Evolutionary conservation across 768 basidiomycete species (phyloP), one percentile per base, ranked within the genome.

Genomic region (button mushroom (Agaricus bisporus)): DNA sequence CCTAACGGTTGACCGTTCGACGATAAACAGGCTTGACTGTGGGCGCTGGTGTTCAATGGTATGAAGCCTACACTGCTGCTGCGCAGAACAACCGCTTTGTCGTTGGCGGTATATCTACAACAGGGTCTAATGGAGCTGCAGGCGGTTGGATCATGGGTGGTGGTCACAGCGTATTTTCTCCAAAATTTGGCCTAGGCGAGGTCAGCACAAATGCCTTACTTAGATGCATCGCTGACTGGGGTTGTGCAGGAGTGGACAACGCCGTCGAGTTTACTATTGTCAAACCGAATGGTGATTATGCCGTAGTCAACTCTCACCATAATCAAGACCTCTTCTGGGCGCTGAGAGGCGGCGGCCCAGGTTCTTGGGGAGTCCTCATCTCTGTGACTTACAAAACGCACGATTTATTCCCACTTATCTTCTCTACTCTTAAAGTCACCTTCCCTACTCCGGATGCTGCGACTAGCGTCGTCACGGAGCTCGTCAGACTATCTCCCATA

Each of bases 251-350:
- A 35, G 73, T 76, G 25, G 78, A 79, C 62, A 77, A 78, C 28
- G 70, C 69, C 11, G 50, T 79, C 5, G 66, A 81, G 54, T 74
- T 79, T 51, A 69, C 63, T 0, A 57, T 77, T 2, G 73, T 82
- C 2, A 73, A 68, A 7, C 66, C 79, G 4, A 65, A 67, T 7
- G 78, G 77, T 3, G 55, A 69, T 10, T 60, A 68, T 36, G 59
- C 76, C 48, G 70, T 59, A 2, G 72, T 66, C 20, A 81, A 80
- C 58, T 56, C 59, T 0, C 63, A 71, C 58, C 64, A 68, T 38
- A 65, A 79, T 55, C 10, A 64, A 3, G 75, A 81, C 50, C 68
- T 81, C 3, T 81, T 77, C 63, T 82, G 76, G 73, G 78, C 80
- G 0, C 59, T 82, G 48, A 68, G 78, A 35, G 79, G 79, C 0